A percentile compares a stretch with the other conserved stretches of the same genome.
Conservation (phyloP, 2,329 filamentous ascomycete genomes). For the Phialemoniopsis sp. region DNA sequence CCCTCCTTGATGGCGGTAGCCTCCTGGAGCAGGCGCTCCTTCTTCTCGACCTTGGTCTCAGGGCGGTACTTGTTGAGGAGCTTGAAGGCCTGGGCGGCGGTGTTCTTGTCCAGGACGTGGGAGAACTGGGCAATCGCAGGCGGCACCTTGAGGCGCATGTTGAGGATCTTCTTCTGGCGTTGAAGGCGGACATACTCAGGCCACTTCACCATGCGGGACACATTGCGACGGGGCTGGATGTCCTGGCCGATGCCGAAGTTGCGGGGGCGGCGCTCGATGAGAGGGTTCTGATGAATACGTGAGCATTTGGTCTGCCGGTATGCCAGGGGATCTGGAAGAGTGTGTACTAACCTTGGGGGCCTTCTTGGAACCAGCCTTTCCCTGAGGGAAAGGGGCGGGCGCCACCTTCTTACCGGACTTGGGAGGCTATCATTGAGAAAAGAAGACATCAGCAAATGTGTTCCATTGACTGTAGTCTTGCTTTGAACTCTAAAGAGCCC, state of each 20-base stretch:
- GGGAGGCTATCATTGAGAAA: constrained; percentile 99
- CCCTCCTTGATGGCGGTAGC: constrained; percentile 96
- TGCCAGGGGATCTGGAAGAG: background rate
- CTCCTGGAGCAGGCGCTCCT: constrained; percentile 98
- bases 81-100: constrained; percentile 96
- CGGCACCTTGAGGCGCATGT: constrained; percentile 97
- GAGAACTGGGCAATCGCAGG: constrained; percentile 97
- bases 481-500: constrained; percentile 85
- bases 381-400: constrained; percentile 91
- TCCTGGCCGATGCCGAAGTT: constrained; percentile 99
- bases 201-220: constrained; percentile 99
- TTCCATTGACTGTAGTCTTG: constrained; percentile 74
- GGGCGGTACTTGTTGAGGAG: constrained; percentile 99
- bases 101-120: constrained; percentile 94
- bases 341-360: constrained; percentile 76
- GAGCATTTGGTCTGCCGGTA: constrained; percentile 10
- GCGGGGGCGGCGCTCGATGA: constrained; percentile 94
- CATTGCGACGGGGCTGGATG: constrained; percentile 94
- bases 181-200: constrained; percentile 98
- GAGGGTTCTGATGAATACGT: constrained; percentile 73
- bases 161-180: constrained; percentile 91
- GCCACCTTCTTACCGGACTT: constrained; percentile 98
- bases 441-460: constrained; percentile 93
- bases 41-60: constrained; percentile 99
- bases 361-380: constrained; percentile 93